Evolutionary conservation across 2,329 filamentous ascomycete species (phyloP).

Genomic region (Colletotrichum acutatum): DNA sequence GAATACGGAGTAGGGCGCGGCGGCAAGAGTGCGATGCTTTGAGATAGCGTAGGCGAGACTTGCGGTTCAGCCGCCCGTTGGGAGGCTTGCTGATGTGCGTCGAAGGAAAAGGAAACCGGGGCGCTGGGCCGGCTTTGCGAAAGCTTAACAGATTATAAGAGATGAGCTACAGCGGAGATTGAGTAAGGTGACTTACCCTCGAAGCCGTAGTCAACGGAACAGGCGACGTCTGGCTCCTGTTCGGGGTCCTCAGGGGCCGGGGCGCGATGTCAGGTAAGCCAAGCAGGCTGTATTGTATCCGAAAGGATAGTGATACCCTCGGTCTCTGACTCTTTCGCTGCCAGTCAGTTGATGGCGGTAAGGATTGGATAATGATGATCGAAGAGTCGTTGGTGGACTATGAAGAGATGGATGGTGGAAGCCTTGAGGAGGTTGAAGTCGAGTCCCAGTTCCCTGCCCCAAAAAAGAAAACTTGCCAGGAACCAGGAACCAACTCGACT

Average conservation of each 20-base stretch:
- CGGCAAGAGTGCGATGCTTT: background rate
- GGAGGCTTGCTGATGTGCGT: background rate
- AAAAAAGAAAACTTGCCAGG: background rate
- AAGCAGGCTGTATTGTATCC: background rate
- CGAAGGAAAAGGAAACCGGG: background rate
- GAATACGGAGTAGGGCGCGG: background rate
- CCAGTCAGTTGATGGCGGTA: background rate
- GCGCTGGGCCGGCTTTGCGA: background rate
- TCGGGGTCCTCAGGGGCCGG: background rate
- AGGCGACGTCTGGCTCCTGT: background rate
- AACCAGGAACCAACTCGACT: background rate
- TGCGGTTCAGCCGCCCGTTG: background rate
- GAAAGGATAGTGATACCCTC: background rate
- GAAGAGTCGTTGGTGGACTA: background rate
- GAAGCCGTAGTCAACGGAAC: background rate
- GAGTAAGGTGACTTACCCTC: background rate
- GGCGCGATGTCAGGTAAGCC: background rate
- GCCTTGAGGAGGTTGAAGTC: background rate
- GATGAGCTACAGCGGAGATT: slow-evolving; percentile 11
- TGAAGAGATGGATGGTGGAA: background rate
- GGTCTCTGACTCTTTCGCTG: too few relatives aligned
- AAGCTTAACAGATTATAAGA: slow-evolving; percentile 17
- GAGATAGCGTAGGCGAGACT: background rate
- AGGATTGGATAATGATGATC: background rate
- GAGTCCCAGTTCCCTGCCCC: background rate